phyloP scores from a whole-genome alignment of 2,329 filamentous ascomycete genomes.

The Fonsecaea pugnacius region DNA sequence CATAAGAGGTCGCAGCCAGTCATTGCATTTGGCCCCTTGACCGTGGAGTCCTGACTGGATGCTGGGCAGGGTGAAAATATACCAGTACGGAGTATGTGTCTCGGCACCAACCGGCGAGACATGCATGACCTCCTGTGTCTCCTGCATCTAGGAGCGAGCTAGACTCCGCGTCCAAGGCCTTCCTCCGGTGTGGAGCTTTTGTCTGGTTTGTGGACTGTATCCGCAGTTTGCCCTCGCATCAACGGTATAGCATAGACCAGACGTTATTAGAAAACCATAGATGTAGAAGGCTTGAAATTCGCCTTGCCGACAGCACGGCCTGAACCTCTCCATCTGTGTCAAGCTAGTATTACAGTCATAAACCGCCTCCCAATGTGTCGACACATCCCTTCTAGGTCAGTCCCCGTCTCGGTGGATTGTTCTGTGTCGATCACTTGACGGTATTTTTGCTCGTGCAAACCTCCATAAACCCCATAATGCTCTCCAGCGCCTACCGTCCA shows the following conservation, averaged over 20 bases:
- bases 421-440: background rate
- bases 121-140: slow-evolving; percentile 21
- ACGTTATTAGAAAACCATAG: background rate
- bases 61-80: background rate
- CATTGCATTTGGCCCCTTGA: background rate
- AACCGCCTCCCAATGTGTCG: background rate
- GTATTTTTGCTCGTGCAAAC: background rate
- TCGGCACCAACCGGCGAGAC: slow-evolving; percentile 28
- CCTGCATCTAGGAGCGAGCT: slow-evolving; percentile 5
- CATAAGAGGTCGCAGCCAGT: background rate
- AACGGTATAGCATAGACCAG: background rate
- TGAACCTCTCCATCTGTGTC: background rate
- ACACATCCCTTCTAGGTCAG: background rate
- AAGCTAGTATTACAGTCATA: slow-evolving; percentile 8
- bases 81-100: background rate
- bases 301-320: background rate
- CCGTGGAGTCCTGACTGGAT: background rate
- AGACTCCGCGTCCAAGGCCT: slow-evolving; percentile 1
- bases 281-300: background rate
- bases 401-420: background rate
- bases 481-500: background rate
- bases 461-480: background rate
- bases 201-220: background rate
- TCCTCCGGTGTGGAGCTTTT: background rate
- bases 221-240: background rate